phyloP scores from a whole-genome alignment of 163 green algal species.

The Trebouxia gelatinosa region DNA sequence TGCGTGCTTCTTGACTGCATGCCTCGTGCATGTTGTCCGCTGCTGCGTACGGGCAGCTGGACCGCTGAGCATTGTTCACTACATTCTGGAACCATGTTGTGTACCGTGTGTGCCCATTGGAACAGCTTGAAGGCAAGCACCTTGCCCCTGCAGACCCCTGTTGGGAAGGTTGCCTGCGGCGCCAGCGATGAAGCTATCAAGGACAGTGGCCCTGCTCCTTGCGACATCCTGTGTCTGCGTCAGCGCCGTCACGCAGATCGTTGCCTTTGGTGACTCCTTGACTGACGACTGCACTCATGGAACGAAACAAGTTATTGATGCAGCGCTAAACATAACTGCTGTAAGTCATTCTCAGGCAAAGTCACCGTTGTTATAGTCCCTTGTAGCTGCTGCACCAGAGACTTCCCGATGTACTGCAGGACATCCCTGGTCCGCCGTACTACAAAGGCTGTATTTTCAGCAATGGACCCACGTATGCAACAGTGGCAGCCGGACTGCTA shows the following conservation, averaged over 20 bases:
- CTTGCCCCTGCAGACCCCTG: too few relatives aligned
- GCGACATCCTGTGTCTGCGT: too few relatives aligned
- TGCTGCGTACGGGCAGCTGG: too few relatives aligned
- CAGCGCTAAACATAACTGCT: not conserved
- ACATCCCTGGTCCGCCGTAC: not conserved
- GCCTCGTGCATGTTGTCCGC: too few relatives aligned
- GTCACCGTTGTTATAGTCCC: not conserved
- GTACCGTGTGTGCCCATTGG: too few relatives aligned
- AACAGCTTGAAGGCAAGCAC: too few relatives aligned
- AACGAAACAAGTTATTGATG: not conserved
- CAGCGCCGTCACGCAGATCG: not conserved
- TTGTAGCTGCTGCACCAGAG: not conserved
- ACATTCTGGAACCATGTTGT: too few relatives aligned
- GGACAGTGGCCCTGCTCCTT: too few relatives aligned
- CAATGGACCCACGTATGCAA: not conserved
- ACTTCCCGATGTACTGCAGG: not conserved
- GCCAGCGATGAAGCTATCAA: too few relatives aligned
- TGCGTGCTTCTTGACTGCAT: too few relatives aligned
- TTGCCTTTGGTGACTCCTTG: conserved; percentile 5
- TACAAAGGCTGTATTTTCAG: conserved; percentile 14
- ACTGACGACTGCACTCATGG: not conserved
- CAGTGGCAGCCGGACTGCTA: not conserved
- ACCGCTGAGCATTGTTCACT: too few relatives aligned
- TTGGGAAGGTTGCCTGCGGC: too few relatives aligned
- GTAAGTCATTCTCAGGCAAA: not conserved